phyloP scores from a whole-genome alignment of 2,329 filamentous ascomycete species.

The Ciborinia camelliae region DNA sequence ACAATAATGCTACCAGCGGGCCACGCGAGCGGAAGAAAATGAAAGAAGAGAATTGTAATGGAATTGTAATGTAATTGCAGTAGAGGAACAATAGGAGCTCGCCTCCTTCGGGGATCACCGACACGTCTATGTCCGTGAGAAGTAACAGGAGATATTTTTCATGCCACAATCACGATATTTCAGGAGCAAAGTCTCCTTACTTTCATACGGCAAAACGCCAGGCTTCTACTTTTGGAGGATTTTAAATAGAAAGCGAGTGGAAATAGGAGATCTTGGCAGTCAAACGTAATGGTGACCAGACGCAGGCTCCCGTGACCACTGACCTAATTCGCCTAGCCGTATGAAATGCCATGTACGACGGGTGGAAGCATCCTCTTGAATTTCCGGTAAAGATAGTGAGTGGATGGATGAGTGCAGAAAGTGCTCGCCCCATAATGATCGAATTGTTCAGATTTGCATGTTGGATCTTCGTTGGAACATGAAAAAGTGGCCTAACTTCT shows the following conservation, averaged over 20 bases:
- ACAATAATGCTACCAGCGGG: neutral
- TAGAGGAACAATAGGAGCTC: neutral
- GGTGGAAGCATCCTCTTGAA: neutral
- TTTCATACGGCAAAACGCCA: neutral
- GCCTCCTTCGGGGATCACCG: neutral
- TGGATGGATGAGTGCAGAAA: neutral
- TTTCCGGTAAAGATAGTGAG: neutral
- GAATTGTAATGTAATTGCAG: neutral
- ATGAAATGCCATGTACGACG: neutral
- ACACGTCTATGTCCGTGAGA: neutral
- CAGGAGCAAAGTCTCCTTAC: neutral
- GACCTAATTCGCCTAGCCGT: neutral
- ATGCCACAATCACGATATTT: neutral
- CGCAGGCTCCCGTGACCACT: neutral
- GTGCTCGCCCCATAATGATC: neutral
- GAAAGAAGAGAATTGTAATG: neutral
- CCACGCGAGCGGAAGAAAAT: neutral
- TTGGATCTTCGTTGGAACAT: too few relatives aligned
- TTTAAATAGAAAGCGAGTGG: neutral
- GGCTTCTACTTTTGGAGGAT: neutral
- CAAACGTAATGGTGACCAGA: neutral
- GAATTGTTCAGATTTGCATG: neutral
- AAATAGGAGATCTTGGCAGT: neutral
- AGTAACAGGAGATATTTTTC: slow-evolving; percentile 1
- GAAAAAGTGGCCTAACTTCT: neutral